A percentile compares a stretch with the other conserved stretches of the same genome.
Conservation (phyloP, 1,284 basidiomycete species). For the Coriolopsis trogii region DNA sequence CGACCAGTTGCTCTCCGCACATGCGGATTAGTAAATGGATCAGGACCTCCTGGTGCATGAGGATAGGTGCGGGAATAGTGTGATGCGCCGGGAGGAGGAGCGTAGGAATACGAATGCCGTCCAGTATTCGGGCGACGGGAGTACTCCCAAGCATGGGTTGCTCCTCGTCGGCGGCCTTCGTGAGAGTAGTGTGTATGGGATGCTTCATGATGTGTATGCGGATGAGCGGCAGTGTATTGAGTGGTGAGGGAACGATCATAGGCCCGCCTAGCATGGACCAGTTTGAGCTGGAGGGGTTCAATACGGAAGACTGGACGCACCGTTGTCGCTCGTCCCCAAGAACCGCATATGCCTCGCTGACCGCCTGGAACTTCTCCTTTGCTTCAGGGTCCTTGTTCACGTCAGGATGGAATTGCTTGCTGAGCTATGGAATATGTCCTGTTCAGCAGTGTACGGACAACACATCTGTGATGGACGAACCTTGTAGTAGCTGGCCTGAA, state of each 20-base stretch:
- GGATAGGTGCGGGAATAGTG: conserved; percentile 18
- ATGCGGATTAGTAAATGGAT: conserved; percentile 35
- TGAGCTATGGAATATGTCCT: conserved; percentile 39
- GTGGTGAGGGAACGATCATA: conserved; percentile 38
- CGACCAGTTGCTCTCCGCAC: conserved; percentile 35
- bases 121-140: conserved; percentile 26
- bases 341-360: conserved; percentile 52
- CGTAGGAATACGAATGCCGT: conserved; percentile 11
- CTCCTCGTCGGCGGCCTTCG: conserved; percentile 36
- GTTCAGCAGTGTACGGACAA: conserved; percentile 1
- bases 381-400: conserved; percentile 43
- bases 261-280: conserved; percentile 31
- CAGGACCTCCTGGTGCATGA: conserved; percentile 18
- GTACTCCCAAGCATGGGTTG: conserved; percentile 45
- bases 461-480: conserved; percentile 26
- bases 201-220: conserved; percentile 17
- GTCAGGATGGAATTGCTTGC: conserved; percentile 54
- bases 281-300: background rate
- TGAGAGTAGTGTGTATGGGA: conserved; percentile 26
- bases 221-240: background rate
- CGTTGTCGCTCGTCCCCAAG: conserved; percentile 50
- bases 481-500: conserved; percentile 50
- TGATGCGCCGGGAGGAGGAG: conserved; percentile 21
- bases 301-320: conserved; percentile 31
- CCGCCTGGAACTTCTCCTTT: conserved; percentile 45